Percentiles rank a stretch among this genome's conserved stretches.
These are phyloP conservation scores for Podila clonocystis DNA, from an alignment of 192 early-diverging fungal genomes.

Conservation along the genomic window DNA sequence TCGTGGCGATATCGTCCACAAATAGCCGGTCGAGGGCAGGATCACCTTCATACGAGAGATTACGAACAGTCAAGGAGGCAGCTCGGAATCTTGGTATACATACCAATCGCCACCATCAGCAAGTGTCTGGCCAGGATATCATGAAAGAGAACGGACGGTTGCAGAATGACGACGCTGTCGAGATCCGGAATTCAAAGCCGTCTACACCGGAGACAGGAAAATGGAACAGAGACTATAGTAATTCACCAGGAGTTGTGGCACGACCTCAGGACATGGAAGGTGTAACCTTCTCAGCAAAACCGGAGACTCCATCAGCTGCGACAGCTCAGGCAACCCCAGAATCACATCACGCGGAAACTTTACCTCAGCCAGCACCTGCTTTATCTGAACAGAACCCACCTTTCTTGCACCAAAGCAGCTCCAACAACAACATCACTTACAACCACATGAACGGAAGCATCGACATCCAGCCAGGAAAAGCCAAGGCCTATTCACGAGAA, in stretches of 20 bases:
- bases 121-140: background rate
- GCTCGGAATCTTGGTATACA: conserved; percentile 31
- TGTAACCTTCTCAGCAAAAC: conserved; percentile 1
- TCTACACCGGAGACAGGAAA: conserved; percentile 5
- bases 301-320: background rate
- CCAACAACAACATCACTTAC: conserved; percentile 33
- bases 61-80: conserved; percentile 30
- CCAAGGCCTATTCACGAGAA: conserved; percentile 24
- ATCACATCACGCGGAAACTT: no score
- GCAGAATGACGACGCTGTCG: background rate
- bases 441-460: conserved; percentile 49
- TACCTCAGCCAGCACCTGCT: background rate
- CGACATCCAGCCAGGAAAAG: conserved; percentile 28
- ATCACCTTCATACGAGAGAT: conserved; percentile 39
- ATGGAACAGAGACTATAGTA: background rate
- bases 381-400: background rate
- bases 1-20: conserved; percentile 2
- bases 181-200: background rate
- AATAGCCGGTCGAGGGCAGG: conserved; percentile 22
- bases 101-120: conserved; percentile 9
- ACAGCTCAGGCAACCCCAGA: background rate
- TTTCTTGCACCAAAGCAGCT: conserved; percentile 5
- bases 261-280: conserved; percentile 23
- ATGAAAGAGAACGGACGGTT: no score
- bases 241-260: conserved; percentile 2